Base-by-base conservation (phyloP, 2,329 filamentous ascomycete genomes). In the Colletotrichum sp. region DNA sequence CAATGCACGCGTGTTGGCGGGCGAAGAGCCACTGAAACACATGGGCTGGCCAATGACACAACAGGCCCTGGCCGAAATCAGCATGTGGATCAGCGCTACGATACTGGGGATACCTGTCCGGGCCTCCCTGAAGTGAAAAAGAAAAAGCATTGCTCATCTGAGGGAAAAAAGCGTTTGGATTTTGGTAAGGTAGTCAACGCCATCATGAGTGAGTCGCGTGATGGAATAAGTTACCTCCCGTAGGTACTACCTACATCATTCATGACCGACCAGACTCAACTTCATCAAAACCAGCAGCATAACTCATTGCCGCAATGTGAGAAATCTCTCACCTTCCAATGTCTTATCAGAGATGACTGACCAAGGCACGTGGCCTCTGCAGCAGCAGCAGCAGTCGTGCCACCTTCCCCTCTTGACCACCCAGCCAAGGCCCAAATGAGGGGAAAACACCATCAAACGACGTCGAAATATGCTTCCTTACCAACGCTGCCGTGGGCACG, bases 321-420 rank as follows among this genome's bases (percentile, higher is more conserved):
- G 10, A 64, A 64, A 39, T 30, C 15, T 64, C n/a, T 64, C 24
- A 24, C 10, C 59, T 36, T 12, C 4, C 16, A 7, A 3, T 49
- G 52, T 63, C 60, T 75, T 72, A 63, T 67, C 69, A 44, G 39
- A 62, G 30, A 57, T 28, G 30, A 72, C 28, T 67, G 18, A n/a
- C 39, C 12, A 32, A 44, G 32, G n/a, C 69, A 76, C 64, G 73
- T 76, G 73, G 72, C n/a, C 44, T 52, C 44, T 52, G 44, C 44
- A 52, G n/a, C 44, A 52, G 39, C 69, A 68, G 69, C 55, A 67
- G 62, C 49, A 6, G 26, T 55, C 49, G 32, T 66, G 65, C 34
- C 63, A 73, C 73, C 73, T 76, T 76, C 70, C 74, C 26, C 64
- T 76, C 71, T 76, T 9, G 70, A 60, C 39, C 28, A 44, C 26